Evolutionary conservation across 352 stramenopile genomes (phyloP), one percentile per base, ranked within the genome.

Genomic region (Phytophthora kernoviae): DNA sequence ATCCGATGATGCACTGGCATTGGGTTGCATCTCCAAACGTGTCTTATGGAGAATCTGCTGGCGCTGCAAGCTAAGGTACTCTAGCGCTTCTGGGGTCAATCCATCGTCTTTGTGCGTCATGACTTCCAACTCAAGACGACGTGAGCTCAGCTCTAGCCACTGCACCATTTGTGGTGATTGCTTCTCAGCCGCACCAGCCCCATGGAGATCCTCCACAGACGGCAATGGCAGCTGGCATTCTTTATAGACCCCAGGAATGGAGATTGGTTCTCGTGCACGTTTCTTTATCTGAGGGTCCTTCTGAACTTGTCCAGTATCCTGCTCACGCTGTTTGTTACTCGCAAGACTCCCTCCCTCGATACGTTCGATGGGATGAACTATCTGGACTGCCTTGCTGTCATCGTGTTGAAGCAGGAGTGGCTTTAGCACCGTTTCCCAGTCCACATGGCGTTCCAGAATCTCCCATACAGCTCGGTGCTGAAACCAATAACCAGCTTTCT

Each of bases 381-480:
- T 30, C 24, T 30, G 24, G 6, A 6, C 3, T 30, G 6, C 24
- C 24, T 30, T 30, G 24, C 24, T 30, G 24, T 30, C 24, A 30
- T 30, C 24, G 3, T 30, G 24, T 30, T 40, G 33, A 15, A 40
- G 33, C 15, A 40, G 10, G 33, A 40, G 10, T 2, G 45, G 45
- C n/a, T 54, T 62, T 14, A 62, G 41, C 14, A 62, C 22, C 11
- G 1, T n/a, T 26, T 54, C 21, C 43, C 42, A 62, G n/a, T 62
- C 34, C 10, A 17, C 41, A 26, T 62, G 54, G 14, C 54, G 39
- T 22, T 56, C 45, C 37, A 62, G 26, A 12, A 43, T 22, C 30
- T 65, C 56, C 48, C 47, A 65, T 11, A 20, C 56, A 11, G 30
- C 33, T 33, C 56, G 56, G 24, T 58, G 42, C 27, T 58, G 21